Evolutionary conservation across 495 filamentous ascomycete genomes (phyloP).

Genomic region (Penicillium goetzii): DNA sequence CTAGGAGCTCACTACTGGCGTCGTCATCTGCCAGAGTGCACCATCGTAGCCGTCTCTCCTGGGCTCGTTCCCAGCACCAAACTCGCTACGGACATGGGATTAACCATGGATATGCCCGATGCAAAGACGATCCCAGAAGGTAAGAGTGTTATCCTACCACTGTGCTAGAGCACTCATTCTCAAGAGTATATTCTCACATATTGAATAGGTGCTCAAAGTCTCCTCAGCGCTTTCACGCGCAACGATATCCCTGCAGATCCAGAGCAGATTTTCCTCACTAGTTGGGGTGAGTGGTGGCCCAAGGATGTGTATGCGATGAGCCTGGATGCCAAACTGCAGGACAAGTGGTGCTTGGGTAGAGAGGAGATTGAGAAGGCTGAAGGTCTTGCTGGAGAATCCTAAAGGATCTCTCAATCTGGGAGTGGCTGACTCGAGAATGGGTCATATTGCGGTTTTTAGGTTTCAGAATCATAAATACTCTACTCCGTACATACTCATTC

Average conservation of each 20-base stretch:
- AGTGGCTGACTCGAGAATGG: not conserved
- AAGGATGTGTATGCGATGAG: slow-evolving; percentile 32
- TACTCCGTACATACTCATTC: not conserved
- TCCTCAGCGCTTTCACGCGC: slow-evolving; percentile 27
- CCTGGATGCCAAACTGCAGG: slow-evolving; percentile 29
- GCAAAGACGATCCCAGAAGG: slow-evolving; percentile 38
- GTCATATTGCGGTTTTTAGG: not conserved
- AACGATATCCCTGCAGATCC: slow-evolving; percentile 33
- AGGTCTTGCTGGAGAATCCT: slow-evolving; percentile 21
- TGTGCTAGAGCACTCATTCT: not conserved
- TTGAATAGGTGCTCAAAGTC: slow-evolving; percentile 30
- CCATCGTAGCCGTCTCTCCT: slow-evolving; percentile 34
- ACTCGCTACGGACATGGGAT: slow-evolving; percentile 28
- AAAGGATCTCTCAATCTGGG: not conserved
- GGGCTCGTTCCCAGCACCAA: slow-evolving; percentile 36
- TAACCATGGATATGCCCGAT: slow-evolving; percentile 38
- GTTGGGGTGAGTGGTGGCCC: slow-evolving; percentile 42
- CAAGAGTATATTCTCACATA: not conserved
- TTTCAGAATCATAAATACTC: not conserved
- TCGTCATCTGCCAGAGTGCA: slow-evolving; percentile 29
- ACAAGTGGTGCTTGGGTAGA: slow-evolving; percentile 35
- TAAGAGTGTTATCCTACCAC: slow-evolving; percentile 10
- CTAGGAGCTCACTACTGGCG: slow-evolving; percentile 38
- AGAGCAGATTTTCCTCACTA: slow-evolving; percentile 38
- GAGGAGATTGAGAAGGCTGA: slow-evolving; percentile 34